Evolutionary conservation across 345 rosid genomes (phyloP), one percentile per base, ranked within the genome.

Genomic region (Dovyalis caffra): DNA sequence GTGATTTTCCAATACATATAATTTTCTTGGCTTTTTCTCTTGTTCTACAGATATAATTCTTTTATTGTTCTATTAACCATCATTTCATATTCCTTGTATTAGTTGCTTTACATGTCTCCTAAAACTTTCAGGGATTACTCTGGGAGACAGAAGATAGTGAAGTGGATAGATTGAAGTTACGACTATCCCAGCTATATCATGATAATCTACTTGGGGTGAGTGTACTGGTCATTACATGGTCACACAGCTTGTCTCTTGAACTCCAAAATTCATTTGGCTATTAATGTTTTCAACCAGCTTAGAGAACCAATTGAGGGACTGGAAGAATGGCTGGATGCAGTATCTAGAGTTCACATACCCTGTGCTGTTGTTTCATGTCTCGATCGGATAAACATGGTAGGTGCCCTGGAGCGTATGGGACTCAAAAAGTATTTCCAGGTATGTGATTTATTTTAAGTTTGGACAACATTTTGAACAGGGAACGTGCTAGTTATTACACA

Each of bases 311-410:
- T 80, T 76, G 95, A 87, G 31, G 99, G 99, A 8, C 86, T 92
- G 40, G 71, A 71, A 83, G 97, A 91, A 69, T 95, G 99, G 99
- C 90, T 95, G 8, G 97, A 95, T 71, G 97, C 95, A 43, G 89
- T 95, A 29, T 78, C 83, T 70, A 91, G 87, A 51, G 92, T 93
- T 69, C 85, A 90, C 35, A 88, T 95, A 77, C 99, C 97, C 74
- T 95, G 99, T 78, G 99, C 99, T 70, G 87, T 95, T 74, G 99
- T 95, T 77, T 92, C 99, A 68, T 85, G 92, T 80, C 90, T 95
- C 66, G 95, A 92, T 79, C 87, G 97, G 38, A 89, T 79, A 72
- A 90, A 77, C 82, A 89, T 94, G 97, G 85, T 89, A 3, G 85
- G 76, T 60, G 86, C 92, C 43, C 85, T 95, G 51, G 92, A 92